phyloP scores from a whole-genome alignment of 139 green algal species.

The Chlamydomonas sphaeroides region DNA sequence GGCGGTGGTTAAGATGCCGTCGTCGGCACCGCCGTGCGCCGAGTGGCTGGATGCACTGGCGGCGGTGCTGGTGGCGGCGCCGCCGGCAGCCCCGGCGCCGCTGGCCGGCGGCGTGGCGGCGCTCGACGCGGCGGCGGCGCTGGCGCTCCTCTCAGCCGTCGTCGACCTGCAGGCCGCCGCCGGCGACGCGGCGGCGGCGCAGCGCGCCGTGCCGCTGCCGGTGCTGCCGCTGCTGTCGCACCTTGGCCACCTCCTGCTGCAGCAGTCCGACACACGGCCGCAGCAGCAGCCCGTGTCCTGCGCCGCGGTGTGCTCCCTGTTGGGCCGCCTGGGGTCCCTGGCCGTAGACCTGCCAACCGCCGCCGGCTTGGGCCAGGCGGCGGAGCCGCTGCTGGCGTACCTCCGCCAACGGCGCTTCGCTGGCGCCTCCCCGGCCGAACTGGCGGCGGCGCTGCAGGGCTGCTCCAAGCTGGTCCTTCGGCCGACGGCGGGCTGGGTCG shows the following conservation, averaged over 20 bases:
- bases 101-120: not conserved
- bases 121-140: too few relatives aligned
- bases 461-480: not conserved
- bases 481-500: not conserved
- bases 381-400: constrained; percentile 2
- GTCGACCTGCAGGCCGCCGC: too few relatives aligned
- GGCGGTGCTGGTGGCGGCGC: constrained; percentile 2
- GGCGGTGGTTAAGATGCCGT: constrained; percentile 3
- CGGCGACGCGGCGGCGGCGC: too few relatives aligned
- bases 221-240: too few relatives aligned
- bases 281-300: not conserved
- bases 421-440: not conserved
- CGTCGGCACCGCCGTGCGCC: constrained; percentile 10
- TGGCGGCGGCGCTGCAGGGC: not conserved
- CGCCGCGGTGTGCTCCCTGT: not conserved
- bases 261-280: not conserved
- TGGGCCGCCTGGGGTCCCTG: not conserved
- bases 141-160: too few relatives aligned
- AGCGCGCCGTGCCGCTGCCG: too few relatives aligned
- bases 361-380: not conserved
- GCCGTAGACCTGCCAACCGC: not conserved
- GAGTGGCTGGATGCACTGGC: constrained; percentile 27
- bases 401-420: not conserved
- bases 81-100: not conserved
- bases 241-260: too few relatives aligned